phyloP scores from a whole-genome alignment of 805 yeast species.

The Hanseniaspora thailandica region DNA sequence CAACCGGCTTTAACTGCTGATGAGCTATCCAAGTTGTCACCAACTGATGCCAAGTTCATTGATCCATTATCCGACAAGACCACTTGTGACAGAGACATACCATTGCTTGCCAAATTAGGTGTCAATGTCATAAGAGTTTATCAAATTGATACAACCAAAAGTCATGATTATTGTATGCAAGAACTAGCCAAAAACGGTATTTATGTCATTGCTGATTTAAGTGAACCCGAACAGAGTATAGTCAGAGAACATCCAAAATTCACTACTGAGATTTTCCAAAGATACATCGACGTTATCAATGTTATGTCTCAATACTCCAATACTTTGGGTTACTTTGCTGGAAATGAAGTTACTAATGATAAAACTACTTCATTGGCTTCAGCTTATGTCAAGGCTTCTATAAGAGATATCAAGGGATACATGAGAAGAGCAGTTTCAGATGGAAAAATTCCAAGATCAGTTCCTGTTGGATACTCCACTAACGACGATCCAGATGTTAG shows the following conservation, averaged over 20 bases:
- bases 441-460: slow-evolving; percentile 45
- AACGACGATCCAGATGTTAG: slow-evolving; percentile 80
- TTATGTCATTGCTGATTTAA: slow-evolving; percentile 79
- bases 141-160: slow-evolving; percentile 58
- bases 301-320: slow-evolving; percentile 64
- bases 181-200: slow-evolving; percentile 74
- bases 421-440: slow-evolving; percentile 33
- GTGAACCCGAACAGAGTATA: slow-evolving; percentile 73
- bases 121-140: slow-evolving; percentile 79
- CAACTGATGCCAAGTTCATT: slow-evolving; percentile 29
- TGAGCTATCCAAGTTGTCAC: background rate
- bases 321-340: slow-evolving; percentile 90
- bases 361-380: slow-evolving; percentile 75
- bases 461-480: slow-evolving; percentile 91
- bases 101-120: slow-evolving; percentile 54
- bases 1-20: slow-evolving; percentile 36
- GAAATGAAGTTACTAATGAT: slow-evolving; percentile 90
- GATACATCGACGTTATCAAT: slow-evolving; percentile 79
- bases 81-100: slow-evolving; percentile 71
- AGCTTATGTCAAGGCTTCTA: slow-evolving; percentile 90
- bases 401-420: slow-evolving; percentile 76
- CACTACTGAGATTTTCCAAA: slow-evolving; percentile 56
- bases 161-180: slow-evolving; percentile 71
- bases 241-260: slow-evolving; percentile 67
- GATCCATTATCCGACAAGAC: slow-evolving; percentile 70